Percentiles rank a stretch among this genome's conserved stretches.
Conservation (phyloP, 2,329 filamentous ascomycete genomes). For the Penicillium frequentans region DNA sequence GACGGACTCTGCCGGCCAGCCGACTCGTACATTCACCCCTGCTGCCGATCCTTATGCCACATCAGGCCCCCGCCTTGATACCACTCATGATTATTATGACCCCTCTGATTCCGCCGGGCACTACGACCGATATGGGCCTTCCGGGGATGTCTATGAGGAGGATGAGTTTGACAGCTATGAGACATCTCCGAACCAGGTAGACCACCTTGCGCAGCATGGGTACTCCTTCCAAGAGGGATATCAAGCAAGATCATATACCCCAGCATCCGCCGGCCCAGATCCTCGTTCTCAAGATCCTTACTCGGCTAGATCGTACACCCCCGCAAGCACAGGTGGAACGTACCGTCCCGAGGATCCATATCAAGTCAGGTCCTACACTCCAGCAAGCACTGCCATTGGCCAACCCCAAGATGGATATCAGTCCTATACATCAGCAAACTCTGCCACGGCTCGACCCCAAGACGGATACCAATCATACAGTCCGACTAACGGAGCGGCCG, state of each 20-base stretch:
- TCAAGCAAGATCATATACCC: not conserved
- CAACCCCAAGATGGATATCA: not conserved
- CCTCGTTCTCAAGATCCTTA: constrained; percentile 1
- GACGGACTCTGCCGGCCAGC: constrained; percentile 15
- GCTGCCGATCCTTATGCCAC: constrained; percentile 21
- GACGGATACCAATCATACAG: not conserved
- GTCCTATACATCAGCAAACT: not conserved
- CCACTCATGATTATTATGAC: constrained; percentile 7
- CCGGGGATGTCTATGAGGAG: constrained; percentile 1
- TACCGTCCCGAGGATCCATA: not conserved
- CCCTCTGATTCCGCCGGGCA: not conserved
- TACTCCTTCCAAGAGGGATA: constrained; percentile 7
- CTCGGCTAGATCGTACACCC: constrained; percentile 1
- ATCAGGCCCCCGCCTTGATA: constrained; percentile 2
- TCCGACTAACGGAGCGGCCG: not conserved
- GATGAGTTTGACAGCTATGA: constrained; percentile 8
- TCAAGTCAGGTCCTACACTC: not conserved
- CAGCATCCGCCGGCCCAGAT: not conserved
- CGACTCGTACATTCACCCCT: constrained; percentile 23
- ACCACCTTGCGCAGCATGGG: constrained; percentile 7
- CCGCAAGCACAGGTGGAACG: not conserved
- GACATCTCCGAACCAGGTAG: constrained; percentile 6
- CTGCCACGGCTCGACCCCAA: not conserved
- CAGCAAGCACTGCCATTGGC: not conserved
- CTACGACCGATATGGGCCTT: constrained; percentile 12